Evolutionary conservation across 2,329 filamentous ascomycete species (phyloP), one percentile per base, ranked within the genome.

Genomic region (Microdochium bolleyi): DNA sequence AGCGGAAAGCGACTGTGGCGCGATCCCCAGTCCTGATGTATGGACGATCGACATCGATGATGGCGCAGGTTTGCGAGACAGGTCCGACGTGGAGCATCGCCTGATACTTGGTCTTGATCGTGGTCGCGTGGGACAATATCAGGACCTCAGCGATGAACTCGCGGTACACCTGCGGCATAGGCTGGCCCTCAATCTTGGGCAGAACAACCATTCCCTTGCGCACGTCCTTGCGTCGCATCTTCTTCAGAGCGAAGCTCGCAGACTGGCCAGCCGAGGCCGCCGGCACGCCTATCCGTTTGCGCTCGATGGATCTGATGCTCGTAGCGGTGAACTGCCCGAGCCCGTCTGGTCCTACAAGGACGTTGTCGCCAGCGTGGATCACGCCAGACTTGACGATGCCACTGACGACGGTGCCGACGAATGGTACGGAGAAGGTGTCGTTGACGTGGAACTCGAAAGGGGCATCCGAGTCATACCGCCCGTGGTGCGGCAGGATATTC

Each of bases 181-280:
- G 82, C 57, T 87, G 78, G 51, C 83, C 84, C 51, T 95, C 89
- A 13, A 85, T 71, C 66, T 92, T 95, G 48, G 91, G 88, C 27
- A 99, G 75, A 3, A 97, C 90, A 1, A 99, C 94, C 92, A 97
- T 97, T 27, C 94, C 94, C 74, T 99, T 99, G 13, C 94, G 82
- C 0, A 99, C 92, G 59, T 97, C 92, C 68, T 92, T 95, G 44
- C 92, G 78, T 49, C 91, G 84, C 2, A 97, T 80, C 57, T 91
- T 87, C 59, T 94, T 92, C 51, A 99, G 69, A 0, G 94, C 92
- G 63, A 99, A 95, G 9, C 88, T 94, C 1, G 89, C 94, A 25
- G 89, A 95, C 70, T 99, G 94, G 0, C 94, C 94, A 0, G 94
- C 94, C 13, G 87, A 89, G 32, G 90, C 92, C 1, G 87, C 89